Evolutionary conservation across 2,329 filamentous ascomycete genomes (phyloP), one percentile per base, ranked within the genome.

Genomic region (Kalaharituber pfeilii): DNA sequence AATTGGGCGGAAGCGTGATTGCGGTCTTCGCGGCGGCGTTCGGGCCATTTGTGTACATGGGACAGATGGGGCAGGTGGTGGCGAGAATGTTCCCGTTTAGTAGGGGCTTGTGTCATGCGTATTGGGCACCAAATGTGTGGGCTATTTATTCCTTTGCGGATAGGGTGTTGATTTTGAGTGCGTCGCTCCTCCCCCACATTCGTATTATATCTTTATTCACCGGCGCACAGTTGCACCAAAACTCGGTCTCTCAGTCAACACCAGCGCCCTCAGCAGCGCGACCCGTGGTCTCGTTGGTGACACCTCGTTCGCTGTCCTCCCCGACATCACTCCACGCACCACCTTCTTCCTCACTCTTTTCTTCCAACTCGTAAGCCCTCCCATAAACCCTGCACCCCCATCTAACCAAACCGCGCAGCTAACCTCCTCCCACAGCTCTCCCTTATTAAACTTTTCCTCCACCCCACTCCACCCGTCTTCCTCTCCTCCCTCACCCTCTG

Each of bases 61-160:
- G 78, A 7, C 91, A 96, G 69, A 77, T 94, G 15, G 77, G 82
- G 11, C 91, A 96, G 70, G 73, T 98, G 22, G 69, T 91, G 56
- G 82, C 80, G 65, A 77, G 91, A 30, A 72, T 98, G 7, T 98
- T 98, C 64, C 91, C 91, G 0, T 98, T 98, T 67, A 87, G 87
- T 1, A 76, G 91, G 56, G 91, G 91, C 0, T 72, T 98, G 3
- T 96, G 89, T 66, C 91, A 98, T 71, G 91, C 91, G 0, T 98
- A 98, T 68, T 98, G 91, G 91, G 91, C 91, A 11, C 88, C 91
- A 0, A 98, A 98, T 62, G 72, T 94, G 1, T 98, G 91, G 91
- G 89, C 91, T 0, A 77, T 96, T 66, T 98, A 98, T 69, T 95
- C 91, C 0, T 94, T 96, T 66, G 71, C 76, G 1, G 91, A 98